These are phyloP conservation scores for Melaleuca alternifolia DNA, from an alignment of 345 rosid species.

Conservation along the genomic window DNA sequence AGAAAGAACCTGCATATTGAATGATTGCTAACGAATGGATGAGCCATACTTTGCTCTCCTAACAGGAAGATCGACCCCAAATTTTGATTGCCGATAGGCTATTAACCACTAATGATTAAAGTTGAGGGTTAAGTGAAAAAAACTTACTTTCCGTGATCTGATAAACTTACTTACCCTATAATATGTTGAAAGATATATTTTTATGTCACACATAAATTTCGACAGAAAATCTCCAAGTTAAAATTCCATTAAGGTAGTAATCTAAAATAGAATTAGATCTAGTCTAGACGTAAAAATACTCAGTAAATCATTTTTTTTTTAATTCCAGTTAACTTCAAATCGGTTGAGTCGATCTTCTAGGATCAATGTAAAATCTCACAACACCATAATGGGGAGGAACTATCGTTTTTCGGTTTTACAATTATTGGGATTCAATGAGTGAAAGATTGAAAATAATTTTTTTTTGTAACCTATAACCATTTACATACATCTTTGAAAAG, in stretches of 20 bases:
- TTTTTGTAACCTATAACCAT: background rate
- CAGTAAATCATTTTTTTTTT: rapidly evolving
- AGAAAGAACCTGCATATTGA: too few species aligned
- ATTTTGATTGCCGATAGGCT: rapidly evolving
- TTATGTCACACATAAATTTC: too few species aligned
- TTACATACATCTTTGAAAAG: background rate
- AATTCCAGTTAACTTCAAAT: background rate
- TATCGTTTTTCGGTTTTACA: background rate
- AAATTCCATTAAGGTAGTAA: too few species aligned
- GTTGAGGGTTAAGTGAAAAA: too few species aligned
- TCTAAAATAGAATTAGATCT: too few species aligned
- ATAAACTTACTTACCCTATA: too few species aligned
- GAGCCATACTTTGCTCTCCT: background rate
- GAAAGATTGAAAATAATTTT: rapidly evolving
- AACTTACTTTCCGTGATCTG: too few species aligned
- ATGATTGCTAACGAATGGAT: too few species aligned
- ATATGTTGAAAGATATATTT: too few species aligned
- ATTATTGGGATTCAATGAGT: background rate
- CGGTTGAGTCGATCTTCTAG: background rate
- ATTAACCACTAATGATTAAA: too few species aligned
- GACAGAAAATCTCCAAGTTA: too few species aligned
- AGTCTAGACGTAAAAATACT: too few species aligned
- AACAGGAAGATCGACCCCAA: background rate
- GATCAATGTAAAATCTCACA: background rate
- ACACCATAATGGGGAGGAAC: background rate